Evolutionary conservation across 139 green algal genomes (phyloP).

Genomic region (Chlorella sp.): DNA sequence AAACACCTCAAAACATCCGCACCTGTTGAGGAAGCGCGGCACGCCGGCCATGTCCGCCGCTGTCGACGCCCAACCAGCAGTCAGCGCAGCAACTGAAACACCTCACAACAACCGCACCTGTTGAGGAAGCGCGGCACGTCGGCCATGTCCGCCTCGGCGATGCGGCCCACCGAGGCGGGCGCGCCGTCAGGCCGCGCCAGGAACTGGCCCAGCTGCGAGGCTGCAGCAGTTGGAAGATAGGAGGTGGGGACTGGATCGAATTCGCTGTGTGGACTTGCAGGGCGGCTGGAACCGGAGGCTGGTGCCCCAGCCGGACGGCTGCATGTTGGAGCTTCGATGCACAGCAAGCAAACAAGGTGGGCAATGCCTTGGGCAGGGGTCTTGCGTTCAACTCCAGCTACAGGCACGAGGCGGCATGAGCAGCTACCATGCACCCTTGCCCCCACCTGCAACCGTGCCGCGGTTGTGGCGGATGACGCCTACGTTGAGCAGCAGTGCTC

Average conservation of each 20-base stretch:
- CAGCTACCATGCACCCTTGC: no score
- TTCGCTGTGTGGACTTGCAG: not conserved
- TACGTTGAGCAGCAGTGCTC: conserved; percentile 49
- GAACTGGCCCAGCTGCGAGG: conserved; percentile 38
- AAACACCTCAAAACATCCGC: no score
- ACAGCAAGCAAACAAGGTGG: no score
- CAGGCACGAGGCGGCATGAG: no score
- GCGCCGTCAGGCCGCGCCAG: conserved; percentile 38
- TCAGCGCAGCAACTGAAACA: no score
- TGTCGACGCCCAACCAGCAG: no score
- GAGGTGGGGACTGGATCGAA: not conserved
- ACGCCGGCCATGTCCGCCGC: not conserved
- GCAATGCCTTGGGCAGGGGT: no score
- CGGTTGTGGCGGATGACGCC: conserved; percentile 50
- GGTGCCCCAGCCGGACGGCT: not conserved
- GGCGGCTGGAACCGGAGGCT: not conserved
- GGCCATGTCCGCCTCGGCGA: conserved; percentile 53
- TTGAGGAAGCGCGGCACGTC: conserved; percentile 89
- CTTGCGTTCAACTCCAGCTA: no score
- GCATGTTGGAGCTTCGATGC: no score
- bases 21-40: not conserved
- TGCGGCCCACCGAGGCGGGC: conserved; percentile 25
- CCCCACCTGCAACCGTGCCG: not conserved
- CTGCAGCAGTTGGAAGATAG: not conserved
- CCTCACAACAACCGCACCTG: no score